Evolutionary conservation across 108 stramenopile species (phyloP), one percentile per base, ranked within the genome.

Genomic region (Fragilariopsis cylindrus): DNA sequence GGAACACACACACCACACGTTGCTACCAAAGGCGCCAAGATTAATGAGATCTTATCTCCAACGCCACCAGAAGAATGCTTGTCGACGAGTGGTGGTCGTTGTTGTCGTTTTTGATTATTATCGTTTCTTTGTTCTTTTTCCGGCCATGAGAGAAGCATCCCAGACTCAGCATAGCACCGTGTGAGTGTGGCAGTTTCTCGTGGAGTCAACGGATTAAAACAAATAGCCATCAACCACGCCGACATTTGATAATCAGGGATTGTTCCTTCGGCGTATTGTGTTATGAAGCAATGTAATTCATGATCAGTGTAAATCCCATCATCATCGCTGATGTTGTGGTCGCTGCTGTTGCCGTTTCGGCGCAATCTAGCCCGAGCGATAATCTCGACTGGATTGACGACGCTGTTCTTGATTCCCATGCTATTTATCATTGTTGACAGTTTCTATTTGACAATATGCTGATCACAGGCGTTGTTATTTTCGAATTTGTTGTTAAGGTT

Each of bases 201-300:
- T 11, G 55, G 72, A 6, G 80, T 84, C 90, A 94, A 83, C 0
- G 89, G 88, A 43, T 82, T 74, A 69, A 86, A 85, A 71, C 91
- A 92, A 7, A 95, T 83, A 3, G 94, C 90, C 94, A 95, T 95
- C 52, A 95, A 82, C 89, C 92, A 92, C 8, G 94, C 91, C 13
- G 89, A 69, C 92, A 95, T 91, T 84, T 95, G 94, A 73, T 95
- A 95, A 39, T 92, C 90, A 13, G 89, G 89, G 16, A 95, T 79
- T 16, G 83, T 63, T 6, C 84, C 88, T 13, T 49, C 30, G 21
- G 60, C 68, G 67, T 85, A 88, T 56, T 66, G 65, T 3, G 74
- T 55, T 8, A 88, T 84, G 68, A 82, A 88, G 74, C 74, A 74
- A 60, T 77, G 11, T 8, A 91, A 58, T 60, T 91, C 90, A 43